Conservation (phyloP, 1,284 basidiomycete species). For the Fomitopsis pinicola region DNA sequence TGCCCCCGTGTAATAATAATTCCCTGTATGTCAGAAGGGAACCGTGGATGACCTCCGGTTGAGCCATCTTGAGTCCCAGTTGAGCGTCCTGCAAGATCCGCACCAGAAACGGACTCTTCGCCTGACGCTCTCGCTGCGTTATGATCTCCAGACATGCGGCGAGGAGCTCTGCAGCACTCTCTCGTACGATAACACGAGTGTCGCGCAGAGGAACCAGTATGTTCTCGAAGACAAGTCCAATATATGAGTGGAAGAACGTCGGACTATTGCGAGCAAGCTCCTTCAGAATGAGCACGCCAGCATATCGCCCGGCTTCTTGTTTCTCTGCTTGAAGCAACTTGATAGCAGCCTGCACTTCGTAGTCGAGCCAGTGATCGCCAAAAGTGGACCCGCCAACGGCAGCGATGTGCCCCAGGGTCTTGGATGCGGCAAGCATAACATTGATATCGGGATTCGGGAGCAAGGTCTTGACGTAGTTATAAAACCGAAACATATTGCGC, state of each 20-base stretch:
- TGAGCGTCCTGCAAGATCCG: constrained; percentile 90
- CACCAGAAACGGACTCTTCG: constrained; percentile 62
- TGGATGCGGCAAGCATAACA: constrained; percentile 87
- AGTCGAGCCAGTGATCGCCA: constrained; percentile 85
- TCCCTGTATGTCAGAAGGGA: constrained; percentile 92
- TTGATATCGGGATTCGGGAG: constrained; percentile 81
- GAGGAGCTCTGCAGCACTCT: constrained; percentile 87
- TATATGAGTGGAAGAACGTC: constrained; percentile 82
- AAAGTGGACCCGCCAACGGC: constrained; percentile 78
- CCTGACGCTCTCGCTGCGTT: constrained; percentile 64
- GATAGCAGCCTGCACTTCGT: constrained; percentile 79
- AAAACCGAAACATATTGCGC: constrained; percentile 79
- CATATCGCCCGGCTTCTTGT: constrained; percentile 75
- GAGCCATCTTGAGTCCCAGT: constrained; percentile 76
- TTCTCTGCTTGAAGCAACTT: constrained; percentile 74
- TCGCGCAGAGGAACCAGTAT: constrained; percentile 88
- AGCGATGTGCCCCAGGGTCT: constrained; percentile 80
- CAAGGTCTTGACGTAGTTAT: constrained; percentile 87
- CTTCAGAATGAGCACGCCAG: constrained; percentile 85
- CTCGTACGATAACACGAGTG: constrained; percentile 79
- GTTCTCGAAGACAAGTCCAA: constrained; percentile 85
- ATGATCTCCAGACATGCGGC: constrained; percentile 89
- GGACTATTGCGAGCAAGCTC: constrained; percentile 87
- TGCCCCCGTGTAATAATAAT: constrained; percentile 88
- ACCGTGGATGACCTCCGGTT: constrained; percentile 89